Conservation (phyloP, 2,329 filamentous ascomycete species). For the Xylaria sp. region DNA sequence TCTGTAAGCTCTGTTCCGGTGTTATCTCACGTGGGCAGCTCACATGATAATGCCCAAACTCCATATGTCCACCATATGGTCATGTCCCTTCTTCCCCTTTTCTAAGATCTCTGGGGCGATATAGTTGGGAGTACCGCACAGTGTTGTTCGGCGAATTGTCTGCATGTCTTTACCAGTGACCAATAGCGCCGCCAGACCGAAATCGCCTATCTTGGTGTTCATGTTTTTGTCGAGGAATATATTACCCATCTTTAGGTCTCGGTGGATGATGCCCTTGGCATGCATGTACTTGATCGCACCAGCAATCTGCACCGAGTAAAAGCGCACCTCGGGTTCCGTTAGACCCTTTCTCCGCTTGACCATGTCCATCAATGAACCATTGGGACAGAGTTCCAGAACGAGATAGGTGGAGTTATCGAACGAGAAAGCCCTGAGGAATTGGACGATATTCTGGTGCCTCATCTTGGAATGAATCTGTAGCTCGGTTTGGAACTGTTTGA, state of each 20-base stretch:
- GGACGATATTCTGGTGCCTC: conserved; percentile 92
- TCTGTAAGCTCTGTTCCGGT: conserved; percentile 22
- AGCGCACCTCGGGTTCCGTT: conserved; percentile 90
- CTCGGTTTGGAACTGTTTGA: conserved; percentile 70
- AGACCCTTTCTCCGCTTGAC: conserved; percentile 89
- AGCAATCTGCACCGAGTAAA: conserved; percentile 92
- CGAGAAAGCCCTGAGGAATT: conserved; percentile 92
- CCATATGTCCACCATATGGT: conserved; percentile 98
- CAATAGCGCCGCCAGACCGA: conserved; percentile 88
- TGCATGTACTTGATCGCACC: conserved; percentile 99
- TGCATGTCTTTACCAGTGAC: conserved; percentile 90
- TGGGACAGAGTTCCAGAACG: conserved; percentile 90
- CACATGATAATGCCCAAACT: conserved; percentile 95
- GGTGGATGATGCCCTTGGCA: conserved; percentile 90
- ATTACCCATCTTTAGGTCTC: conserved; percentile 97
- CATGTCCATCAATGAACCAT: conserved; percentile 97
- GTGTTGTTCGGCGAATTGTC: conserved; percentile 81
- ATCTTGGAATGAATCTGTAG: conserved; percentile 98
- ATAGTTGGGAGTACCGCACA: conserved; percentile 97
- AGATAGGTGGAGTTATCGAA: conserved; percentile 90
- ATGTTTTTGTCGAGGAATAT: conserved; percentile 92
- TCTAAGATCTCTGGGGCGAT: conserved; percentile 96
- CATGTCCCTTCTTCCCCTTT: conserved; percentile 91
- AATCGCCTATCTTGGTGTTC: conserved; percentile 98
- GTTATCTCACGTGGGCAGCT: conserved; percentile 35